Evolutionary conservation across 345 rosid genomes (phyloP).

Genomic region (Linum trigynum): DNA sequence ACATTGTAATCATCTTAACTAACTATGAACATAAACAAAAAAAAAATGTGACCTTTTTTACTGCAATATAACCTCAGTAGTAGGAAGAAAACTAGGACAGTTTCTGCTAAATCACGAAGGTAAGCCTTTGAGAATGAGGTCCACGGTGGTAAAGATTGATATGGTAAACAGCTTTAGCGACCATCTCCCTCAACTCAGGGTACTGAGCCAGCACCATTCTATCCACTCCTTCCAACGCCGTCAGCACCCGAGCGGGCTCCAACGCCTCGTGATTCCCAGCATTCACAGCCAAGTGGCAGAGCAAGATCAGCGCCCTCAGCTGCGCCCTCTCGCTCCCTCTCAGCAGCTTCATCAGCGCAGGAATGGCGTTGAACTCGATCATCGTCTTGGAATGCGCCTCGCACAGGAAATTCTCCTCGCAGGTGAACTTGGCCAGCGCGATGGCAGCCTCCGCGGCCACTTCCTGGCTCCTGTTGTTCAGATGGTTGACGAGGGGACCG

Average conservation of each 20-base stretch:
- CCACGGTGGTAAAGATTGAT: slow-evolving; percentile 54
- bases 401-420: slow-evolving; percentile 48
- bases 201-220: slow-evolving; percentile 39
- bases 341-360: slow-evolving; percentile 51
- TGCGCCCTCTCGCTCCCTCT: slow-evolving; percentile 48
- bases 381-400: slow-evolving; percentile 60
- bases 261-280: slow-evolving; percentile 48
- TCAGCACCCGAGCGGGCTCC: slow-evolving; percentile 66
- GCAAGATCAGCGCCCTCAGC: slow-evolving; percentile 48
- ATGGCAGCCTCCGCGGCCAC: slow-evolving; percentile 70
- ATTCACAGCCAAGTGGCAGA: slow-evolving; percentile 65
- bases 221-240: slow-evolving; percentile 74
- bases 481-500: slow-evolving; percentile 50
- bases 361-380: slow-evolving; percentile 46
- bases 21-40: too few relatives aligned
- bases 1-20: too few relatives aligned
- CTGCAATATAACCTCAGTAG: too few relatives aligned
- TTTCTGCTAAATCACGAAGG: background rate
- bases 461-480: slow-evolving; percentile 39
- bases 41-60: too few relatives aligned
- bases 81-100: background rate
- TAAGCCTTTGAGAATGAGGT: slow-evolving; percentile 44
- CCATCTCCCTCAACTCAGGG: slow-evolving; percentile 61
- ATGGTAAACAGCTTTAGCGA: slow-evolving; percentile 46
- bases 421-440: slow-evolving; percentile 59